phyloP scores from a whole-genome alignment of 176 grass and related monocot species.

The Hordeum vulgare region MorexV3_pseudomolecules_assembly NC_058520.1:501006318-501006817 shows the following conservation, averaged over 20 bases:
- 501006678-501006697: neutral
- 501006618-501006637: neutral
- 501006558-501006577: conserved; percentile 30
- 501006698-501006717: conserved; percentile 75
- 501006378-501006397: neutral
- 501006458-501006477: neutral
- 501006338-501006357: neutral
- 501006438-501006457: neutral
- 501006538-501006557: conserved; percentile 19
- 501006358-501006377: neutral
- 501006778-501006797: conserved; percentile 74
- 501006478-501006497: conserved; percentile 32
- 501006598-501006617: conserved; percentile 54
- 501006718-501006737: conserved; percentile 62
- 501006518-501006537: conserved; percentile 29
- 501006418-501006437: neutral
- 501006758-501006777: conserved; percentile 83
- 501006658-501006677: neutral
- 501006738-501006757: conserved; percentile 65
- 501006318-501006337: neutral
- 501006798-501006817: conserved; percentile 80
- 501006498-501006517: conserved; percentile 38
- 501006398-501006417: neutral
- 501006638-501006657: neutral
- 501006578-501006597: conserved; percentile 44